Conservation (phyloP, 257 asterid species). For the Euphrasia confusa region DNA sequence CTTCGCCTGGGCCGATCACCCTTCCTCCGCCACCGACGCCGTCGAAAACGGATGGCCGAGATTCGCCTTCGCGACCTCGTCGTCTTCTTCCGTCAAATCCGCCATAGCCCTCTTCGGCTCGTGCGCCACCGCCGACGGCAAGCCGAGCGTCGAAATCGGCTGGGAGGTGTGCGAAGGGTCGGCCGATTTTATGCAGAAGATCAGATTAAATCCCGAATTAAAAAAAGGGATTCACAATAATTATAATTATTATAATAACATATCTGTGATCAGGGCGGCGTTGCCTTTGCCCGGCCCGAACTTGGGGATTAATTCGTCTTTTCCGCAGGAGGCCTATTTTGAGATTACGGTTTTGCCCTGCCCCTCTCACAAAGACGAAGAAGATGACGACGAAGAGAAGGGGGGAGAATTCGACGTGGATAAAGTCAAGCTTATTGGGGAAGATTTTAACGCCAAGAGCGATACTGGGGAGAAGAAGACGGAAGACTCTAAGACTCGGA, state of each 20-base stretch:
- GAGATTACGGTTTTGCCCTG: conserved; percentile 55
- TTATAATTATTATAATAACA: not conserved
- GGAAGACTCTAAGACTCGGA: conserved; percentile 30
- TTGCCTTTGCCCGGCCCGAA: conserved; percentile 91
- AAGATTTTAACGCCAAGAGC: conserved; percentile 48
- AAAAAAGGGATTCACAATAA: conserved; percentile 5
- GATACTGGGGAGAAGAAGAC: conserved; percentile 26
- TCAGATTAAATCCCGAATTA: conserved; percentile 50
- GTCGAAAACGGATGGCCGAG: conserved; percentile 94
- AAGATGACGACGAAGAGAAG: conserved; percentile 18
- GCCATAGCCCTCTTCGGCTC: conserved; percentile 44
- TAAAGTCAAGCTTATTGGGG: conserved; percentile 53
- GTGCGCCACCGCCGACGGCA: conserved; percentile 32
- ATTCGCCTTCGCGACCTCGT: conserved; percentile 46
- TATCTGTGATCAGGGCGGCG: conserved; percentile 45
- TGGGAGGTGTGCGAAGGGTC: conserved; percentile 95
- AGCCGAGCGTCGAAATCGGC: conserved; percentile 38
- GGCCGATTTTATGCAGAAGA: conserved; percentile 75
- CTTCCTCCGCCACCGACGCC: conserved; percentile 72
- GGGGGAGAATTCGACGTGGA: conserved; percentile 53
- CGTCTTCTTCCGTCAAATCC: conserved; percentile 47
- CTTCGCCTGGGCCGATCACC: conserved; percentile 82
- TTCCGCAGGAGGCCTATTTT: conserved; percentile 88
- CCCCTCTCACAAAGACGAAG: not conserved
- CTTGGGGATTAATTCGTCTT: conserved; percentile 50